phyloP scores from a whole-genome alignment of 1,284 basidiomycete genomes.

The Melampsora medusae region DNA sequence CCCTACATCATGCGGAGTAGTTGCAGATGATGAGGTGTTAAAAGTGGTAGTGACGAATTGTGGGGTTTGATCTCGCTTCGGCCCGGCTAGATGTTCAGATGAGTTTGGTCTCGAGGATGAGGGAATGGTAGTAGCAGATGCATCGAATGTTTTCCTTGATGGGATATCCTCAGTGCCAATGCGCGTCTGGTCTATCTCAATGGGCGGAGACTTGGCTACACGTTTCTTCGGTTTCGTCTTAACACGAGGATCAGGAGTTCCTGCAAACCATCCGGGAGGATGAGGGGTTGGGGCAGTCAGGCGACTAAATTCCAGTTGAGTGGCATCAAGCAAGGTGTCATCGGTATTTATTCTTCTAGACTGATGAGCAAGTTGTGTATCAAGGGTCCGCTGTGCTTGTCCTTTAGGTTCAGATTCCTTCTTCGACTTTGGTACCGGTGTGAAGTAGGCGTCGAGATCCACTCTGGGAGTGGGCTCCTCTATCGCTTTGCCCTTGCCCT shows the following conservation, averaged over 20 bases:
- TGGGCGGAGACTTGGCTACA: background rate
- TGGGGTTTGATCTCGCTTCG: background rate
- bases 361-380: conserved; percentile 1
- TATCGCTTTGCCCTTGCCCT: conserved; percentile 2
- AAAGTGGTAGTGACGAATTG: background rate
- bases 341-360: background rate
- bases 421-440: background rate
- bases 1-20: background rate
- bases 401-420: conserved; percentile 6
- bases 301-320: background rate
- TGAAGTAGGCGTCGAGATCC: background rate
- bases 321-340: background rate
- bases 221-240: background rate
- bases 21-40: background rate
- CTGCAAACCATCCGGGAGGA: conserved; percentile 9
- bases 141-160: background rate
- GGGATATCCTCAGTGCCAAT: background rate
- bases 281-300: background rate
- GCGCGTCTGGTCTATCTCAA: background rate
- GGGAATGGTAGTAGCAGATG: background rate
- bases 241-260: background rate
- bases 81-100: background rate
- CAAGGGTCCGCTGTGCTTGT: background rate
- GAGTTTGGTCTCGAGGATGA: background rate
- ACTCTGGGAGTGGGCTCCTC: background rate